Percentiles rank a stretch among this genome's conserved stretches.
Conservation (phyloP, 177 flowering plant genomes). For the Vitis hybrid region DNA sequence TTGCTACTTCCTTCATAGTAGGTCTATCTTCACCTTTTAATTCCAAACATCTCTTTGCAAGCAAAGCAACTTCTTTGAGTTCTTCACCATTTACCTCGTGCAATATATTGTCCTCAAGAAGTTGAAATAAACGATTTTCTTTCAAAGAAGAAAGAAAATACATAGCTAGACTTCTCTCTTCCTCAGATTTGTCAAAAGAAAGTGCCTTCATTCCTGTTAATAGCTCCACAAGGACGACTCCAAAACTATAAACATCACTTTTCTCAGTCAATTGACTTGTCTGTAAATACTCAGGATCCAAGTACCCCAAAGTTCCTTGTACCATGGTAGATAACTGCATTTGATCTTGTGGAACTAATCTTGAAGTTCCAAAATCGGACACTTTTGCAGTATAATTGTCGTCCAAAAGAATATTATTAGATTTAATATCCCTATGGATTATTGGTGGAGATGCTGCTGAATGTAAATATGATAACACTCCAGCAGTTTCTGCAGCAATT, state of each 20-base stretch:
- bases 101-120: slow-evolving; percentile 1
- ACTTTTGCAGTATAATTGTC: slow-evolving; percentile 16
- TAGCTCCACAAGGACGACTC: slow-evolving; percentile 31
- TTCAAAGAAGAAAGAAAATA: slow-evolving; percentile 10
- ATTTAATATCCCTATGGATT: slow-evolving; percentile 22
- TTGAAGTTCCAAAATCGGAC: slow-evolving; percentile 23
- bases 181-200: not conserved
- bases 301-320: slow-evolving; percentile 23
- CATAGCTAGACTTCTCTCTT: slow-evolving; percentile 7
- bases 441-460: slow-evolving; percentile 12
- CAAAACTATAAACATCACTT: slow-evolving; percentile 56
- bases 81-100: not conserved
- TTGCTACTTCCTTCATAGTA: slow-evolving; percentile 20
- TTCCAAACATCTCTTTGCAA: slow-evolving; percentile 12
- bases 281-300: slow-evolving; percentile 25
- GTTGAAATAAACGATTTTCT: not conserved
- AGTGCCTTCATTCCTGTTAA: slow-evolving; percentile 14
- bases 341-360: slow-evolving; percentile 18
- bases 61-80: slow-evolving; percentile 8
- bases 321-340: slow-evolving; percentile 14
- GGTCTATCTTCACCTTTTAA: slow-evolving; percentile 15
- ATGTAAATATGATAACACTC: slow-evolving; percentile 11
- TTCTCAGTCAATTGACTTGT: slow-evolving; percentile 37
- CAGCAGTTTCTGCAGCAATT: slow-evolving; percentile 19
- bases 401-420: slow-evolving; percentile 22